These are phyloP conservation scores for Musa schizocarpa DNA, from an alignment of 176 grass and related monocot genomes.

Conservation along the genomic window DNA sequence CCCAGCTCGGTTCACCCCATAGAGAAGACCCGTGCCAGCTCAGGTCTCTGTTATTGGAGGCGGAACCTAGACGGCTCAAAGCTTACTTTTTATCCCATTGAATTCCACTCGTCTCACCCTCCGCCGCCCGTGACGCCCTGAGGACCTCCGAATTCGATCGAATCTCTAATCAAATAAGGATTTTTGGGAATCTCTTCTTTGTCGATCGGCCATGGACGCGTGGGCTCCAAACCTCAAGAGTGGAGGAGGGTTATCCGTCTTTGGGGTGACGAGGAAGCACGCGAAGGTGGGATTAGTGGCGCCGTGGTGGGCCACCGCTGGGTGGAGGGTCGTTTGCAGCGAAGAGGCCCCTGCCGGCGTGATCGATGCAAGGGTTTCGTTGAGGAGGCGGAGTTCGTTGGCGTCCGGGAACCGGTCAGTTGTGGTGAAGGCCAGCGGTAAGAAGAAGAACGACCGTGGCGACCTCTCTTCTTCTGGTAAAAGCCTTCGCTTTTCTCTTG, in stretches of 20 bases:
- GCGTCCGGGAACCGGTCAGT: background rate
- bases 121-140: too few relatives aligned
- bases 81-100: too few relatives aligned
- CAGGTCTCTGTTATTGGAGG: too few relatives aligned
- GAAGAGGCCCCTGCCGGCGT: background rate
- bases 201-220: conserved; percentile 35
- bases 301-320: background rate
- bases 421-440: conserved; percentile 3
- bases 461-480: conserved; percentile 7
- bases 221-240: conserved; percentile 47
- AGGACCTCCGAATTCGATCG: too few relatives aligned
- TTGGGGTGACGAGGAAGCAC: conserved; percentile 10
- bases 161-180: too few relatives aligned
- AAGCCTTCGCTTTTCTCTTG: background rate
- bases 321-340: conserved; percentile 3
- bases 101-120: too few relatives aligned
- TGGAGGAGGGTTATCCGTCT: conserved; percentile 22
- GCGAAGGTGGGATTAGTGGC: background rate
- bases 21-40: too few relatives aligned
- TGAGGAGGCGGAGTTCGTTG: background rate
- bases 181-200: too few relatives aligned
- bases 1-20: too few relatives aligned
- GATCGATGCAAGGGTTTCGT: background rate
- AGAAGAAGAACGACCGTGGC: conserved; percentile 2
- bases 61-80: too few relatives aligned